A percentile compares a stretch with the other conserved stretches of the same genome.
Evolutionary conservation across 176 grass and related monocot species (phyloP).

Genomic region (Eleusine indica): DNA sequence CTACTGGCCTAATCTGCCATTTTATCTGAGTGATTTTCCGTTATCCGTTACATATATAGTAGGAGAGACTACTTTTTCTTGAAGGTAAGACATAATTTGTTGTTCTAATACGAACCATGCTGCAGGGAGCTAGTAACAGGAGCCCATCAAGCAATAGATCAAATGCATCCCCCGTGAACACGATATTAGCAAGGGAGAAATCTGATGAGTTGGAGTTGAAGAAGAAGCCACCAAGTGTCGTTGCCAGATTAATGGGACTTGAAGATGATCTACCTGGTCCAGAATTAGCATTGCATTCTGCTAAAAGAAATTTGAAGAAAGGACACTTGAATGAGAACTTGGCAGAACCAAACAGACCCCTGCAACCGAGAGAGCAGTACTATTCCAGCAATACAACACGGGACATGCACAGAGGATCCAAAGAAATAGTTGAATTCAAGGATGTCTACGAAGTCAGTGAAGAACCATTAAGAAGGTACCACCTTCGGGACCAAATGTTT

Average conservation of each 20-base stretch:
- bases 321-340: conserved; percentile 37
- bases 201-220: conserved; percentile 61
- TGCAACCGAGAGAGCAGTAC: conserved; percentile 37
- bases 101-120: conserved; percentile 24
- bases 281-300: conserved; percentile 40
- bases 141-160: conserved; percentile 57
- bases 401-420: conserved; percentile 35
- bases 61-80: not conserved
- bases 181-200: conserved; percentile 64
- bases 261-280: conserved; percentile 69
- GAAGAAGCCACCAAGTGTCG: conserved; percentile 67
- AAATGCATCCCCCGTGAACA: conserved; percentile 62
- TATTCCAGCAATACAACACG: conserved; percentile 35
- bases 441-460: conserved; percentile 75
- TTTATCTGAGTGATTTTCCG: conserved; percentile 13
- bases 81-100: not conserved
- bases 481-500: conserved; percentile 45
- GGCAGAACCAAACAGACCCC: conserved; percentile 26
- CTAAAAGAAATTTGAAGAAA: conserved; percentile 49
- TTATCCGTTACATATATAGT: conserved; percentile 4
- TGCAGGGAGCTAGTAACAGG: conserved; percentile 36
- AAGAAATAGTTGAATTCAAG: conserved; percentile 67
- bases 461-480: conserved; percentile 50
- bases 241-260: conserved; percentile 97
- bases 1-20: not conserved